Evolutionary conservation across 108 stramenopile species (phyloP), one percentile per base, ranked within the genome.

Genomic region (Chaetoceros muelleri): DNA sequence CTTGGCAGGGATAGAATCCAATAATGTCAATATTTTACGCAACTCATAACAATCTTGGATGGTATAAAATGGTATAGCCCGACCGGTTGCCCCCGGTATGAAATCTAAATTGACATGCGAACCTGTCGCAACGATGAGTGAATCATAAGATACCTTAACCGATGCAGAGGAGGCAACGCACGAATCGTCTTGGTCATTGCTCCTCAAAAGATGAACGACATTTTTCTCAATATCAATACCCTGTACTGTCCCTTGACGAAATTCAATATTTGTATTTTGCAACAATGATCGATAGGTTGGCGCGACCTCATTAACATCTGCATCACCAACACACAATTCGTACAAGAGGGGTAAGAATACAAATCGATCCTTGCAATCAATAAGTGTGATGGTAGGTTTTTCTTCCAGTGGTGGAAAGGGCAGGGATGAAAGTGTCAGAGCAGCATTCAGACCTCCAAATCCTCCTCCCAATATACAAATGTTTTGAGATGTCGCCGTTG

Each of bases 281-380:
- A 81, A 44, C n/a, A 82, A 49, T 28, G 75, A 76, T 61, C 72
- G 31, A 57, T 64, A 80, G 8, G 79, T 75, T 2, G 82, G 82
- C 21, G 79, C 79, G 10, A 83, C 79, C 45, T 83, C 82, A 19
- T 70, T 65, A 46, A 69, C 28, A 54, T 66, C 72, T 20, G 66
- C 73, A 45, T 80, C 82, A 28, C 80, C 85, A 45, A 82, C 66
- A 40, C 84, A 82, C 28, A 89, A 63, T 66, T 94, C 92, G 58
- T 90, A 94, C 27, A 94, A 59, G 16, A 94, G 69, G 0, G 92
- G 92, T 44, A 90, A 68, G 70, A 94, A 94, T 2, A 88, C 85
- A 58, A 94, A 94, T 52, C 78, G 61, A 53, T 87, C 85, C 1
- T 81, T 77, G 57, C 75, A 75, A 55, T 90, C 89, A 25, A 94